Evolutionary conservation across 129 eudicot species (phyloP).

Genomic region (Helianthus tuberosus): DNA sequence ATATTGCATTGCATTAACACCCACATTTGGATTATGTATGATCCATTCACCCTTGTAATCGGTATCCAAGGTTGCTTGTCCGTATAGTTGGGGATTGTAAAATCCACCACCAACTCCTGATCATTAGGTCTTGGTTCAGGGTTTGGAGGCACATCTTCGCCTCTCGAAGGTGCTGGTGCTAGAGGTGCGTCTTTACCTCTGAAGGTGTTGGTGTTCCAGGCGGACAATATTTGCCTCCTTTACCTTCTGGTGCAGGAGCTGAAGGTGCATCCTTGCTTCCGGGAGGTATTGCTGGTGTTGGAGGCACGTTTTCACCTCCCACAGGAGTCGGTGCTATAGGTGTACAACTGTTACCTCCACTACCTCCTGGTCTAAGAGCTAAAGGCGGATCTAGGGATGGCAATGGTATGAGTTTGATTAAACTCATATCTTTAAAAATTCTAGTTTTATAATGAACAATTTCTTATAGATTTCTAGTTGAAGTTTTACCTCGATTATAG

Average conservation of each 20-base stretch:
- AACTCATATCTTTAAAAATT: no score
- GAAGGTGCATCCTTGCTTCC: not conserved
- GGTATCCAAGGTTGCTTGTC: conserved; percentile 20
- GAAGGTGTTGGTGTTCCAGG: not conserved
- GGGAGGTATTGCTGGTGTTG: no score
- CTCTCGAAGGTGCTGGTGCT: not conserved
- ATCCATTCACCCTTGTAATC: conserved; percentile 40
- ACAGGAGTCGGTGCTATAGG: no score
- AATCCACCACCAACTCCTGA: not conserved
- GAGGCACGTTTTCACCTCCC: not conserved
- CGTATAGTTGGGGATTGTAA: conserved; percentile 7
- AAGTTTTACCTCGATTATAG: no score
- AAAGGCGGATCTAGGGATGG: no score
- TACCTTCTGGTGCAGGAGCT: no score
- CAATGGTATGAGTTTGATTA: no score
- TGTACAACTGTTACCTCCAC: not conserved
- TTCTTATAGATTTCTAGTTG: no score
- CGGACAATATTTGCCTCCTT: not conserved
- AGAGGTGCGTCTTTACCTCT: not conserved
- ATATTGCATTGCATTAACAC: conserved; percentile 74
- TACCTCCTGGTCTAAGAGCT: not conserved
- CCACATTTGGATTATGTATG: conserved; percentile 36
- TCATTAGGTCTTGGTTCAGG: not conserved
- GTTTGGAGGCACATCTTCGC: not conserved
- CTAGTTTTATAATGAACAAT: no score